phyloP scores from a whole-genome alignment of 768 basidiomycete genomes.

The Xerocomellus intermedius region DNA sequence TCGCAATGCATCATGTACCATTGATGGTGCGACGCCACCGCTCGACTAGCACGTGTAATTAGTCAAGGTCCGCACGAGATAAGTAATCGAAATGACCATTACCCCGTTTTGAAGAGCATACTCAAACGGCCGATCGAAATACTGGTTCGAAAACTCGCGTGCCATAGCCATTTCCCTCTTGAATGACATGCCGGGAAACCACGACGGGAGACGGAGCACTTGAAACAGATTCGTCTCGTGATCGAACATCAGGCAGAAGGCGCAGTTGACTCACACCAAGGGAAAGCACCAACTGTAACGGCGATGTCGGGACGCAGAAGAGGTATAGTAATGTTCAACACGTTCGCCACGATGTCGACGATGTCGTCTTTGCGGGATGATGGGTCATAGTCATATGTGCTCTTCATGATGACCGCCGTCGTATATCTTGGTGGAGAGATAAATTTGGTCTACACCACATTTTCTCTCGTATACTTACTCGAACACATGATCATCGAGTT shows the following conservation, averaged over 20 bases:
- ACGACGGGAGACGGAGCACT: conserved; percentile 6
- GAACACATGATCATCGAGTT: no score
- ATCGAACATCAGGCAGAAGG: no score
- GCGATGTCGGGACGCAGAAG: not conserved
- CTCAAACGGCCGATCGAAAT: conserved; percentile 3
- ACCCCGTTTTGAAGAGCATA: not conserved
- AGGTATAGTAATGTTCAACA: not conserved
- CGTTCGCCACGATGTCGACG: not conserved
- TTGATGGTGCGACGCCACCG: not conserved
- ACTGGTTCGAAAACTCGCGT: not conserved
- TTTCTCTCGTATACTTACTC: not conserved
- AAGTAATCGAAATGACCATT: not conserved
- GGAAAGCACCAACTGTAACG: not conserved
- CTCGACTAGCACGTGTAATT: not conserved
- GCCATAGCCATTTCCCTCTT: no score
- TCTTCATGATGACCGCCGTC: not conserved
- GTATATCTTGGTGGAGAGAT: not conserved
- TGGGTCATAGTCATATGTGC: conserved; percentile 3
- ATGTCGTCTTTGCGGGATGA: conserved; percentile 6
- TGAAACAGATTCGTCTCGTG: not conserved
- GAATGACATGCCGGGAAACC: conserved; percentile 5
- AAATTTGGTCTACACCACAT: not conserved
- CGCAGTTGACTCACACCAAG: not conserved
- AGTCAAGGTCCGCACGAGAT: not conserved
- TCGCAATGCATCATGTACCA: conserved; percentile 4